These are phyloP conservation scores for Holtermanniella nyarrowii DNA, from an alignment of 768 basidiomycete species.

Conservation along the genomic window DNA sequence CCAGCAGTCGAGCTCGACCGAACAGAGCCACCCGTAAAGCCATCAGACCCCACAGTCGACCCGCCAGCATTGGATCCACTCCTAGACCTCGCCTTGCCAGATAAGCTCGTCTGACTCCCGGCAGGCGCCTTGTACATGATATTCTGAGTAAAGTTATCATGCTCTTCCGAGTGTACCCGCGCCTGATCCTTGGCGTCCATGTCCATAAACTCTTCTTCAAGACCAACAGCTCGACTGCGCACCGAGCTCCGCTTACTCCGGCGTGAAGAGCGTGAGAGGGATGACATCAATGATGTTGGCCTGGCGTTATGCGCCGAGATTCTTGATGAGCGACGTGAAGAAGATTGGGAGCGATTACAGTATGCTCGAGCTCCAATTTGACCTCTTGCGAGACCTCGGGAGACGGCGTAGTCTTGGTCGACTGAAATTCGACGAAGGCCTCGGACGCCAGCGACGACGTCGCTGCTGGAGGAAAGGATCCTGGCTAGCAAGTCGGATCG, in stretches of 20 bases:
- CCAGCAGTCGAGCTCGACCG: not conserved
- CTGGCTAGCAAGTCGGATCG: not conserved
- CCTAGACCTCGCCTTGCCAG: not conserved
- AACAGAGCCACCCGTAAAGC: not conserved
- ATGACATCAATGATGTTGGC: constrained; percentile 11
- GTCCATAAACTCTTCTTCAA: constrained; percentile 36
- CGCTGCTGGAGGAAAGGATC: not conserved
- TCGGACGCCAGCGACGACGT: constrained; percentile 2
- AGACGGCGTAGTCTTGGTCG: constrained; percentile 17
- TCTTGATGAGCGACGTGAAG: constrained; percentile 1
- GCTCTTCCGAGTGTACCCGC: constrained; percentile 7
- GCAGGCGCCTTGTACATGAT: constrained; percentile 1
- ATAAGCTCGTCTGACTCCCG: constrained; percentile 7
- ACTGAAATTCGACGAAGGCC: constrained; percentile 14
- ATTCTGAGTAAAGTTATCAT: not conserved
- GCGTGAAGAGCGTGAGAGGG: constrained; percentile 6
- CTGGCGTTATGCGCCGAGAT: not conserved
- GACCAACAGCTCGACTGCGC: constrained; percentile 15
- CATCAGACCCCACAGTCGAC: not conserved
- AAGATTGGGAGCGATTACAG: not conserved
- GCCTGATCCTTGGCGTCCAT: constrained; percentile 12
- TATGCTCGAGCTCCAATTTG: constrained; percentile 20
- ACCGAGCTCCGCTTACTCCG: constrained; percentile 2
- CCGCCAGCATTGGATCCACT: not conserved
- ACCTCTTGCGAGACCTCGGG: constrained; percentile 10